These are phyloP conservation scores for Pisolithus thermaeus DNA, from an alignment of 1,284 basidiomycete species.

Conservation along the genomic window DNA sequence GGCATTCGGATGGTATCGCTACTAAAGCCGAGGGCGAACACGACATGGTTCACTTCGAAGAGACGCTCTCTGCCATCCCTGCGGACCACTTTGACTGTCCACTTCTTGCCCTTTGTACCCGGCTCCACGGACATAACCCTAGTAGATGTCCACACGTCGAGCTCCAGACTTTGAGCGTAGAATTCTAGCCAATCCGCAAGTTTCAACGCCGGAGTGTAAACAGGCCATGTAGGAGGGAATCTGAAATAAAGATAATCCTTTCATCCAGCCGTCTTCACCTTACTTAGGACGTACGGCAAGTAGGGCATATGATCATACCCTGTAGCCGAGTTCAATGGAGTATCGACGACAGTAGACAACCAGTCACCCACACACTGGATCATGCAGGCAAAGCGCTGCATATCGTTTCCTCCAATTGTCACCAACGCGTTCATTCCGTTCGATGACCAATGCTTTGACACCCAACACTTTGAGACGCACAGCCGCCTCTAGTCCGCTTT, in stretches of 20 bases:
- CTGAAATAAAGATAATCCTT: slow-evolving; percentile 7
- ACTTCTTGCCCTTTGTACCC: slow-evolving; percentile 29
- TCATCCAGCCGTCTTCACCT: not conserved
- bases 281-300: slow-evolving; percentile 16
- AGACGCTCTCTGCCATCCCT: slow-evolving; percentile 20
- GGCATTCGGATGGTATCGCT: slow-evolving; percentile 31
- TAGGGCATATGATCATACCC: slow-evolving; percentile 11
- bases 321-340: not conserved
- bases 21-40: slow-evolving; percentile 36
- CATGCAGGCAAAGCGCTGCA: slow-evolving; percentile 7
- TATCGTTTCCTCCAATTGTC: slow-evolving; percentile 22
- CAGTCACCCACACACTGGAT: slow-evolving; percentile 4
- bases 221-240: slow-evolving; percentile 37
- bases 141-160: slow-evolving; percentile 52
- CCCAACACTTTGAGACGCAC: slow-evolving; percentile 29
- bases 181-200: slow-evolving; percentile 58
- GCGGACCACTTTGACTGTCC: slow-evolving; percentile 32
- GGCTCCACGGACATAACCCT: slow-evolving; percentile 34
- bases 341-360: not conserved
- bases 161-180: slow-evolving; percentile 49
- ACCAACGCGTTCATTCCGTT: slow-evolving; percentile 24
- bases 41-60: slow-evolving; percentile 33
- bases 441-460: slow-evolving; percentile 26
- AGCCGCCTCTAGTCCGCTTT: slow-evolving; percentile 28
- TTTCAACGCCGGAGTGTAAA: slow-evolving; percentile 33